Percentiles rank a stretch among this genome's conserved stretches.
Conservation (phyloP, 2,329 filamentous ascomycete genomes). For the Amphichorda felina region DNA sequence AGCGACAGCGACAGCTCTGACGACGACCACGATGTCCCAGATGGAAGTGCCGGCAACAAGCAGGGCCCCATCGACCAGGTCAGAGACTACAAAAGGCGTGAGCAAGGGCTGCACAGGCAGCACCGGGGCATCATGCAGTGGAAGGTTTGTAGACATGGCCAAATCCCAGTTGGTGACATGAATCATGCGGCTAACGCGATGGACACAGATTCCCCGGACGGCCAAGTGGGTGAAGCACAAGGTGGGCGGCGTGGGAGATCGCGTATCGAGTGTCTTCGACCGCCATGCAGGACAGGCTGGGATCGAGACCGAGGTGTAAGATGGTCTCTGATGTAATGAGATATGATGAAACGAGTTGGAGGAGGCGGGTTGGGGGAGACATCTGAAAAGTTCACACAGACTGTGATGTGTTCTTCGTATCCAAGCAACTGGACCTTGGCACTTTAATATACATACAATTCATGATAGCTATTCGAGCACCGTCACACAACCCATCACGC, state of each 20-base stretch:
- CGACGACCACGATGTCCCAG: slow-evolving; percentile 24
- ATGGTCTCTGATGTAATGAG: too few relatives aligned
- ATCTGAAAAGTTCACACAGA: too few relatives aligned
- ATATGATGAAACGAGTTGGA: too few relatives aligned
- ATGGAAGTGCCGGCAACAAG: slow-evolving; percentile 25
- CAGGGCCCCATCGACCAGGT: slow-evolving; percentile 35
- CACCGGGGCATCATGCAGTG: slow-evolving; percentile 67
- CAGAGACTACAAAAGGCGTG: slow-evolving; percentile 47
- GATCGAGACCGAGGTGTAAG: slow-evolving; percentile 57
- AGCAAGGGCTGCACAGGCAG: slow-evolving; percentile 48
- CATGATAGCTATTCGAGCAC: too few relatives aligned
- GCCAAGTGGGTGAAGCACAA: slow-evolving; percentile 42
- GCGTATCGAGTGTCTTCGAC: slow-evolving; percentile 43
- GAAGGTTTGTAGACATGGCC: slow-evolving; percentile 29
- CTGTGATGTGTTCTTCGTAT: too few relatives aligned
- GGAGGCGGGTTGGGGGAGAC: too few relatives aligned
- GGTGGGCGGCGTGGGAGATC: slow-evolving; percentile 43
- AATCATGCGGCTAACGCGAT: neutral
- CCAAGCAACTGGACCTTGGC: too few relatives aligned
- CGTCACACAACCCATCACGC: too few relatives aligned
- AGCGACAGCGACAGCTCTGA: slow-evolving; percentile 19
- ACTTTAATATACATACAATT: too few relatives aligned
- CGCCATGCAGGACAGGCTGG: slow-evolving; percentile 45
- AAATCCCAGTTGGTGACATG: neutral
- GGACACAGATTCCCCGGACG: slow-evolving; percentile 30